phyloP scores from a whole-genome alignment of 805 yeast genomes.

The Diddensiella santjacobensis region DNA sequence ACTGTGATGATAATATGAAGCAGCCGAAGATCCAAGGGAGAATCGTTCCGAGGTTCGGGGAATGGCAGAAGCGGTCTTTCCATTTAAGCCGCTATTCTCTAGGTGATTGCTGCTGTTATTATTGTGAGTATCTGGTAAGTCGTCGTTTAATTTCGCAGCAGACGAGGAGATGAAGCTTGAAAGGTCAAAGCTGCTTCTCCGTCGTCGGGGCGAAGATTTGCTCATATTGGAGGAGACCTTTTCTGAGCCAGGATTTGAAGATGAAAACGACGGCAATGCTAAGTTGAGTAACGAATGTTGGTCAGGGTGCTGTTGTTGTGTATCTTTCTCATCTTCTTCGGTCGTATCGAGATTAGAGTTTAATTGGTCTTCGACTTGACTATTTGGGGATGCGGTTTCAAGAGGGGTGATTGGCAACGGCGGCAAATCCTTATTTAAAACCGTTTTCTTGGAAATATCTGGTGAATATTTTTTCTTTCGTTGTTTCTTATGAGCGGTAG shows the following conservation, averaged over 20 bases:
- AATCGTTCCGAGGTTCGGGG: background rate
- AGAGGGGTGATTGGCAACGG: background rate
- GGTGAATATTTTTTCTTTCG: background rate
- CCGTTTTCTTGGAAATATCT: background rate
- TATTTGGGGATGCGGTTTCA: background rate
- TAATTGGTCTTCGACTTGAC: conserved; percentile 3
- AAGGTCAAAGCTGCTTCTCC: background rate
- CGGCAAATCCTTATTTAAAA: conserved; percentile 2
- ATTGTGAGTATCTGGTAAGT: too few relatives aligned
- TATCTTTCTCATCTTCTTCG: background rate
- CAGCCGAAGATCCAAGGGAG: background rate
- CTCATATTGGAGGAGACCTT: background rate
- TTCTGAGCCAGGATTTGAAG: background rate
- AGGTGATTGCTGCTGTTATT: background rate
- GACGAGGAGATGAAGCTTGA: background rate
- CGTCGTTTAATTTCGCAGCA: background rate
- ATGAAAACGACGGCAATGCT: background rate
- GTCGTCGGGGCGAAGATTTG: background rate
- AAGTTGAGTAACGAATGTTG: background rate
- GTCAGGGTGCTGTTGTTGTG: background rate
- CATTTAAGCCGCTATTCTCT: background rate
- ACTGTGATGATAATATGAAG: background rate
- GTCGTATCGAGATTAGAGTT: conserved; percentile 1
- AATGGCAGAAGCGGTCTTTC: background rate
- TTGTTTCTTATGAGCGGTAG: conserved; percentile 1